A percentile compares a stretch with the other conserved stretches of the same genome.
Conservation (phyloP, 2,329 filamentous ascomycete genomes). For the Aspergillus alliaceus region DNA sequence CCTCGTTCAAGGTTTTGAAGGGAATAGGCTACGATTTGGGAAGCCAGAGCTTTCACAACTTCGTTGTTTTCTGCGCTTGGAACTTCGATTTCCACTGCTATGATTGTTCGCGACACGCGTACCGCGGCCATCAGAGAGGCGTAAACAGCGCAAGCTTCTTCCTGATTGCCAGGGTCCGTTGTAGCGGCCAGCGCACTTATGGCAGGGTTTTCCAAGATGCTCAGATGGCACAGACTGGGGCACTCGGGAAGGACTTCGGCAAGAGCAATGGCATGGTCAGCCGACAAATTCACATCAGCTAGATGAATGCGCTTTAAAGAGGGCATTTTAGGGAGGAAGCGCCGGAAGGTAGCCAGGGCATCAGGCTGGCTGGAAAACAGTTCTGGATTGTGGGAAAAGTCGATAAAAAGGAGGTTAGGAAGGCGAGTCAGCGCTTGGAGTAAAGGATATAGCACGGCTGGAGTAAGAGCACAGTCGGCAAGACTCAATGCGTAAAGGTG, state of each 20-base stretch:
- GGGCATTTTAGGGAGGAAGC: constrained; percentile 78
- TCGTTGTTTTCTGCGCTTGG: constrained; percentile 80
- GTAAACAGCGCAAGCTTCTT: constrained; percentile 92
- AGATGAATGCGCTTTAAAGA: constrained; percentile 82
- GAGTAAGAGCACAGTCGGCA: constrained; percentile 78
- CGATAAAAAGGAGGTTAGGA: constrained; percentile 78
- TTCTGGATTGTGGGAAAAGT: constrained; percentile 83
- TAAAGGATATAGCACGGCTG: constrained; percentile 69
- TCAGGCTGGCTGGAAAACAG: constrained; percentile 75
- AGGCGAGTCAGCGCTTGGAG: constrained; percentile 72
- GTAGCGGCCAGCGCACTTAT: constrained; percentile 70
- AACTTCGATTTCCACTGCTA: constrained; percentile 90
- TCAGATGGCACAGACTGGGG: constrained; percentile 78
- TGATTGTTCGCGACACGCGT: constrained; percentile 76
- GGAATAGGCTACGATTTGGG: constrained; percentile 93
- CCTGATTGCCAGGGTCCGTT: constrained; percentile 75
- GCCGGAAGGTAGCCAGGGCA: constrained; percentile 71
- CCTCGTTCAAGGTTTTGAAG: constrained; percentile 84
- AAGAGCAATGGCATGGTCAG: constrained; percentile 86
- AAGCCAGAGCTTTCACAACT: constrained; percentile 85
- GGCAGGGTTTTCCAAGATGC: constrained; percentile 73
- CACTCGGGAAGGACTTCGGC: constrained; percentile 89
- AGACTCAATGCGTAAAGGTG: constrained; percentile 80
- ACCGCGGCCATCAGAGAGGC: constrained; percentile 87
- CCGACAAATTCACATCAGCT: constrained; percentile 75